Conservation (phyloP, 2,329 filamentous ascomycete species). For the Trichocomaceae sp. region DNA sequence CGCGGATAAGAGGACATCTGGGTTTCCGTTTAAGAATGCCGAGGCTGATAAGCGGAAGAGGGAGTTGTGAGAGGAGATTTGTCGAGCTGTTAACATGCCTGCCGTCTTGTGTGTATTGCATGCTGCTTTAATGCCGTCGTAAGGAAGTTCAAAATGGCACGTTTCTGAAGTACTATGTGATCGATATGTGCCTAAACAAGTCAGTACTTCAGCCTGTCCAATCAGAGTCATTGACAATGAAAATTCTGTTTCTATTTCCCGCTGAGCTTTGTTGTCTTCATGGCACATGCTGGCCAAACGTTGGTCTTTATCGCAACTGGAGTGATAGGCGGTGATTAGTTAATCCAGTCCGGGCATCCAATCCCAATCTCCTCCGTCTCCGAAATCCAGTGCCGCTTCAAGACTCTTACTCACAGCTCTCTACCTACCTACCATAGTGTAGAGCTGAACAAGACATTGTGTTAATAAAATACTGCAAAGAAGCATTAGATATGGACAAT, state of each 20-base stretch:
- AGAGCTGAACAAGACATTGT: background rate
- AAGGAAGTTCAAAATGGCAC: background rate
- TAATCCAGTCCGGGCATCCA: slow-evolving; percentile 2
- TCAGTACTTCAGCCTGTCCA: background rate
- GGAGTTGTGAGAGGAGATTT: slow-evolving; percentile 32
- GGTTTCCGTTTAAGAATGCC: slow-evolving; percentile 59
- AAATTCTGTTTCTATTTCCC: background rate
- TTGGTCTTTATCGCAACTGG: slow-evolving; percentile 2
- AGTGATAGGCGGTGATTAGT: slow-evolving; percentile 7
- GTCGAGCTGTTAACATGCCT: too few relatives aligned
- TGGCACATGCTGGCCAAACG: background rate
- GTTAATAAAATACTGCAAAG: background rate
- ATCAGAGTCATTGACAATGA: background rate
- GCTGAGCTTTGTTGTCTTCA: background rate
- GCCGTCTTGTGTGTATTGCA: background rate
- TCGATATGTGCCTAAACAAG: background rate
- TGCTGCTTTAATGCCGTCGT: slow-evolving; percentile 1
- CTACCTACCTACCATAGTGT: background rate
- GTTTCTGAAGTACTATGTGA: background rate
- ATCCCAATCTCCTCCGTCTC: background rate
- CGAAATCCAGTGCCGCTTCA: slow-evolving; percentile 17
- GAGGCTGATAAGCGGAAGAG: slow-evolving; percentile 51
- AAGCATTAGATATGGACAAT: slow-evolving; percentile 22
- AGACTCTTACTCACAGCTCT: background rate
- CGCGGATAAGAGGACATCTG: slow-evolving; percentile 59